phyloP scores from a whole-genome alignment of 192 early-diverging fungal species.

The Phlyctochytrium arcticum region DNA sequence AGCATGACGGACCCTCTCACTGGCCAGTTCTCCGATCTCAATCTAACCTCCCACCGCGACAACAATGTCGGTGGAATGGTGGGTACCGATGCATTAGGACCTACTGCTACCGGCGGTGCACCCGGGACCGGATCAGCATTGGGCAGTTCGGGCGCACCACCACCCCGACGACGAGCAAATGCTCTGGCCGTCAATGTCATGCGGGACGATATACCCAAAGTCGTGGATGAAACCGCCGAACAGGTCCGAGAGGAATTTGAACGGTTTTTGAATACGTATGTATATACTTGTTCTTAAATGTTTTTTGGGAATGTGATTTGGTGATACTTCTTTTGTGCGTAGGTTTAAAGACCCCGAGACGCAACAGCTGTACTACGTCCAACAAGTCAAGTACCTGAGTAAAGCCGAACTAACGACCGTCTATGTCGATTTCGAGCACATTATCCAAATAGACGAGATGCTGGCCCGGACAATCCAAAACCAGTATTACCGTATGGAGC shows the following conservation, averaged over 20 bases:
- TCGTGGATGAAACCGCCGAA: slow-evolving; percentile 67
- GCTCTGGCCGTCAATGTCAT: slow-evolving; percentile 21
- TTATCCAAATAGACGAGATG: slow-evolving; percentile 51
- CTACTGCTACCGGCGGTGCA: neutral
- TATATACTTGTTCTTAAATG: neutral
- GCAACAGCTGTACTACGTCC: slow-evolving; percentile 58
- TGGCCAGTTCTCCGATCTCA: neutral
- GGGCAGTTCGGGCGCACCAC: neutral
- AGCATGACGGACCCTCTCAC: neutral
- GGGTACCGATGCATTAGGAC: neutral
- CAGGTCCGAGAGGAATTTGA: slow-evolving; percentile 67
- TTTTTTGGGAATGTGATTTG: neutral
- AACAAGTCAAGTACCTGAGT: slow-evolving; percentile 60
- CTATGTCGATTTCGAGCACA: slow-evolving; percentile 70
- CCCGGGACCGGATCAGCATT: neutral
- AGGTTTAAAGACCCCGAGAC: slow-evolving; percentile 29
- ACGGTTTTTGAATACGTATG: slow-evolving; percentile 61
- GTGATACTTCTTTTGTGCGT: neutral
- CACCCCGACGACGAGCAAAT: slow-evolving; percentile 16
- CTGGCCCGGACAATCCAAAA: slow-evolving; percentile 50
- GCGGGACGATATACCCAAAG: slow-evolving; percentile 45
- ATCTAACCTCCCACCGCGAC: slow-evolving; percentile 5
- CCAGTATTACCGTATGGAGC: slow-evolving; percentile 56
- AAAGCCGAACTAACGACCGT: slow-evolving; percentile 60
- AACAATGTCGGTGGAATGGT: slow-evolving; percentile 11